Conservation (phyloP, 2,329 filamentous ascomycete genomes). For the Fusarium paranaense region DNA sequence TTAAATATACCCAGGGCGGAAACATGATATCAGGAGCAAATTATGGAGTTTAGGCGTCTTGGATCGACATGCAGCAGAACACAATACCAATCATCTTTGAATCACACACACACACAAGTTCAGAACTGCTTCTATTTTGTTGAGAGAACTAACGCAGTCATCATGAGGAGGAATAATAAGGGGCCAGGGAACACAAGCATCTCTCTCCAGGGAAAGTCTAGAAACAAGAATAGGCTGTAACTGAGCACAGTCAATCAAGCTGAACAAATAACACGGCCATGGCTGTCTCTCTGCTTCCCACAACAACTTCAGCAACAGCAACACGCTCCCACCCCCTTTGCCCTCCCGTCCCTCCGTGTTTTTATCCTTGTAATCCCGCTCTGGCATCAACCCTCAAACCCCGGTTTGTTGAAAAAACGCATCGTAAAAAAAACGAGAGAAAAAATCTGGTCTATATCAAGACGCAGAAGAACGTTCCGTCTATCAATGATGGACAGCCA, state of each 20-base stretch:
- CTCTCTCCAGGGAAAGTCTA: constrained; percentile 19
- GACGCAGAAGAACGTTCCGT: constrained; percentile 29
- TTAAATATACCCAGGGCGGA: constrained; percentile 32
- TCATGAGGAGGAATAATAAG: constrained; percentile 23
- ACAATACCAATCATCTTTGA: not conserved
- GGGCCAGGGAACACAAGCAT: constrained; percentile 25
- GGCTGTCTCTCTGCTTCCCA: constrained; percentile 12
- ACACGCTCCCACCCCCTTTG: constrained; percentile 13
- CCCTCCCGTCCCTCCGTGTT: not conserved
- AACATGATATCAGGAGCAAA: constrained; percentile 9
- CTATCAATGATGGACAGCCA: constrained; percentile 27
- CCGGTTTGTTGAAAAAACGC: constrained; percentile 20
- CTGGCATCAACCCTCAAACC: constrained; percentile 20
- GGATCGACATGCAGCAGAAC: not conserved
- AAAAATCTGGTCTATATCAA: constrained; percentile 38
- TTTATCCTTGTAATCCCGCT: constrained; percentile 20
- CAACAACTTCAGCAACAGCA: constrained; percentile 21
- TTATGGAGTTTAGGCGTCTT: constrained; percentile 27
- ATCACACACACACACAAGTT: constrained; percentile 1
- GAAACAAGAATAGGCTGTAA: constrained; percentile 11
- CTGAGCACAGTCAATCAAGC: constrained; percentile 5
- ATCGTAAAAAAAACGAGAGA: constrained; percentile 33
- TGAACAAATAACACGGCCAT: not conserved
- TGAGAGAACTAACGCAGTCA: constrained; percentile 36
- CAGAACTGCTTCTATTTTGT: constrained; percentile 30